Conservation (phyloP, 169 alveolate genomes). For the Cryptosporidium tyzzeri region DNA sequence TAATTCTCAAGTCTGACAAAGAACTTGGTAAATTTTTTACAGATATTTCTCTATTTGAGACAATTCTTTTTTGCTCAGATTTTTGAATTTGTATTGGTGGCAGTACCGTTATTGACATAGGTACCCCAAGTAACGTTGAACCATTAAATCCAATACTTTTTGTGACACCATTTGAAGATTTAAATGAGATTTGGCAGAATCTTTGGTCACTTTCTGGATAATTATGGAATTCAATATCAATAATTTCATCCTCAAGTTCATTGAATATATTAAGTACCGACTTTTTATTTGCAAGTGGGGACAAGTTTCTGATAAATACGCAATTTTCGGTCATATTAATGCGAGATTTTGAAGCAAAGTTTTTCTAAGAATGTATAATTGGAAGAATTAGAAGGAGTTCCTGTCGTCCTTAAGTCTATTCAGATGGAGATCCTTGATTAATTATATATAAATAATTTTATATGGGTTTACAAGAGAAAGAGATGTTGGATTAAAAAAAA, state of each 20-base stretch:
- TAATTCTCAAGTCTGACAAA: neutral
- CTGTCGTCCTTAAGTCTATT: neutral
- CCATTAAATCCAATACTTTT: slow-evolving; percentile 42
- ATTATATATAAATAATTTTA: too few species aligned
- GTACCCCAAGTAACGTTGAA: slow-evolving; percentile 69
- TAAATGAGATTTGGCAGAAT: slow-evolving; percentile 59
- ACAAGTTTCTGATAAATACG: slow-evolving; percentile 57
- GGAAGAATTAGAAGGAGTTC: neutral
- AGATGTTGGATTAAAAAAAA: neutral
- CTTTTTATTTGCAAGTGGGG: slow-evolving; percentile 64
- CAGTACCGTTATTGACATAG: slow-evolving; percentile 64
- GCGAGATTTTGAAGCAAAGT: neutral
- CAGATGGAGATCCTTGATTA: neutral
- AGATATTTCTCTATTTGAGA: slow-evolving; percentile 21
- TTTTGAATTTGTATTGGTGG: slow-evolving; percentile 47
- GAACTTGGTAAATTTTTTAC: slow-evolving; percentile 33
- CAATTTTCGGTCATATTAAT: slow-evolving; percentile 17
- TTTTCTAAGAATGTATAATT: neutral
- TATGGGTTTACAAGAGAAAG: neutral
- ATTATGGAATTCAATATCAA: slow-evolving; percentile 16
- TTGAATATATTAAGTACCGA: slow-evolving; percentile 38
- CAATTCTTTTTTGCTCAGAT: slow-evolving; percentile 27
- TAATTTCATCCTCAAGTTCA: slow-evolving; percentile 42
- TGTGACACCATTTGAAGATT: slow-evolving; percentile 68
- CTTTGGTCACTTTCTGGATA: slow-evolving; percentile 62